A percentile compares a stretch with the other conserved stretches of the same genome.
phyloP scores from a whole-genome alignment of 306 rosid species.

The Crotalaria pallida region DNA sequence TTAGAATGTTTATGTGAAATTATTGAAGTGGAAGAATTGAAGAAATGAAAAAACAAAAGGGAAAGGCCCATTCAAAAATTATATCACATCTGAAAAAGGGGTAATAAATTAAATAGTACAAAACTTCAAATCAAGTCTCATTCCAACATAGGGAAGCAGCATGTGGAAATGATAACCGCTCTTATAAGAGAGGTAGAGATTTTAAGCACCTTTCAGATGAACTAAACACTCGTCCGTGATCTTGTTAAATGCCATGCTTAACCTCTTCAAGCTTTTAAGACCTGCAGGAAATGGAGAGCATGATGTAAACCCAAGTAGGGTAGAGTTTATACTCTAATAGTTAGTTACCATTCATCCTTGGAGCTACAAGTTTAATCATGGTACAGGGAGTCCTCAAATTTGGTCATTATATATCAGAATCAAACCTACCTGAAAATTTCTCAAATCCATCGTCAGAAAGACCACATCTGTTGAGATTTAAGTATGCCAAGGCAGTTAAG shows the following conservation, averaged over 20 bases:
- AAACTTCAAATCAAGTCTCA: neutral
- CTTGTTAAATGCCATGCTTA: conserved; percentile 72
- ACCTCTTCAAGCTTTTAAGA: conserved; percentile 59
- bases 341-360: neutral
- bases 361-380: conserved; percentile 16
- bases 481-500: conserved; percentile 52
- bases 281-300: conserved; percentile 45
- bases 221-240: conserved; percentile 66
- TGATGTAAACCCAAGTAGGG: conserved; percentile 10
- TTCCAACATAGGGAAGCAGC: conserved; percentile 10
- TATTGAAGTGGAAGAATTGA: neutral
- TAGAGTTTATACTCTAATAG: no score
- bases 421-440: conserved; percentile 61
- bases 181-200: neutral
- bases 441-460: conserved; percentile 68
- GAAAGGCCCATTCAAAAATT: neutral
- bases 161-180: neutral
- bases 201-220: conserved; percentile 66
- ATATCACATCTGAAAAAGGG: neutral
- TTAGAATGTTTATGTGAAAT: neutral
- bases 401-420: conserved; percentile 5
- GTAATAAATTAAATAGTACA: neutral
- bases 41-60: neutral
- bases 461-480: conserved; percentile 81
- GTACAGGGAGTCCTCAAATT: neutral